Evolutionary conservation across 306 rosid genomes (phyloP).

Genomic region (Canavalia ensiformis): DNA sequence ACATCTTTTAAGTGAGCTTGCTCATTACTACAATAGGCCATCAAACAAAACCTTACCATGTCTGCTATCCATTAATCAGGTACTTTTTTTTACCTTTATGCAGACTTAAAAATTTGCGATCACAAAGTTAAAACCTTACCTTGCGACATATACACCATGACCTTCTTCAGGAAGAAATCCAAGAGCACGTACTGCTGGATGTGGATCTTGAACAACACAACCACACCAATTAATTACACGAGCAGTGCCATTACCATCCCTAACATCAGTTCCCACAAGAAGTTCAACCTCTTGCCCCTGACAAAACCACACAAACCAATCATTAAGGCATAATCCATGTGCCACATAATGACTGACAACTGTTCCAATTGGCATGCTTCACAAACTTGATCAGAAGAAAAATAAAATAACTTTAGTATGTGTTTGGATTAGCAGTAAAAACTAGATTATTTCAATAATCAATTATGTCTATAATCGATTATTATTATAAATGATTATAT

Average conservation of each 20-base stretch:
- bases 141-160: constrained; percentile 94
- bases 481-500: too few relatives aligned
- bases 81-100: constrained; percentile 12
- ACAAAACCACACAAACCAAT: constrained; percentile 50
- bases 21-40: constrained; percentile 30
- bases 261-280: constrained; percentile 86
- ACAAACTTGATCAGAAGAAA: constrained; percentile 36
- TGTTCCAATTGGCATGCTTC: constrained; percentile 40
- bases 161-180: constrained; percentile 99
- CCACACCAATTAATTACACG: constrained; percentile 94
- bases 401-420: neutral
- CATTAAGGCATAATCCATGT: constrained; percentile 18
- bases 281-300: constrained; percentile 90
- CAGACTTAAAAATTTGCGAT: constrained; percentile 36
- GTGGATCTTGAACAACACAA: constrained; percentile 94
- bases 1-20: constrained; percentile 28
- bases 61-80: neutral
- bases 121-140: constrained; percentile 60
- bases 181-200: constrained; percentile 96
- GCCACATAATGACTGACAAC: neutral
- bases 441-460: too few relatives aligned
- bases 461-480: too few relatives aligned
- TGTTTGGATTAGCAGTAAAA: too few relatives aligned
- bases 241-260: constrained; percentile 93
- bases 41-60: constrained; percentile 24